These are phyloP conservation scores for Yamadazyma buinensis DNA, from an alignment of 1,139 yeast genomes.

Conservation along the genomic window DNA sequence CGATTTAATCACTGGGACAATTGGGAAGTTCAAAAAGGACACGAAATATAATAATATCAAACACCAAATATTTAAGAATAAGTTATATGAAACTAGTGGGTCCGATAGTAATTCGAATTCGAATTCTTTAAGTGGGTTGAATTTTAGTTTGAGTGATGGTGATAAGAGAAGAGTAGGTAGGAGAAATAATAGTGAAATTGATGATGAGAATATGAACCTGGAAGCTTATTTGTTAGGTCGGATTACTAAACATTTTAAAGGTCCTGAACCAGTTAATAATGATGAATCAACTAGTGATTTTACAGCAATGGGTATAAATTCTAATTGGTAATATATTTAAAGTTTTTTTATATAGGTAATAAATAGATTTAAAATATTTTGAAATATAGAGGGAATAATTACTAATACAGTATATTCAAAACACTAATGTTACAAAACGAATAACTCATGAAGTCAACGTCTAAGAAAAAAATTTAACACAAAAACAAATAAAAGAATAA, in stretches of 20 bases:
- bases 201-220: conserved; percentile 24
- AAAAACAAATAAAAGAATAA: too few relatives aligned
- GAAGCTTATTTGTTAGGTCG: conserved; percentile 41
- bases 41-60: conserved; percentile 22
- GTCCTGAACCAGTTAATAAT: conserved; percentile 35
- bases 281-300: conserved; percentile 37
- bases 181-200: conserved; percentile 15
- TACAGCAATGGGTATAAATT: conserved; percentile 32
- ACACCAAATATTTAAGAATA: conserved; percentile 40
- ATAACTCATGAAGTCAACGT: too few relatives aligned
- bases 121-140: conserved; percentile 12
- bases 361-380: too few relatives aligned
- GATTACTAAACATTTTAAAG: conserved; percentile 43
- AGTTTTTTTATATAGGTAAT: too few relatives aligned
- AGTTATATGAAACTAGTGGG: conserved; percentile 44
- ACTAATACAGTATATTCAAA: conserved; percentile 6
- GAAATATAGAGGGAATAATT: too few relatives aligned
- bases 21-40: conserved; percentile 25
- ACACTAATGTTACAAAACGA: conserved; percentile 14
- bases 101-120: conserved; percentile 37
- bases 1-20: conserved; percentile 38
- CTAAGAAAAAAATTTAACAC: too few relatives aligned
- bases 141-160: neutral
- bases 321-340: conserved; percentile 34
- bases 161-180: conserved; percentile 23